Percentiles rank a stretch among this genome's conserved stretches.
phyloP scores from a whole-genome alignment of 1,284 basidiomycete species.

The Stereum hirsutum region DNA sequence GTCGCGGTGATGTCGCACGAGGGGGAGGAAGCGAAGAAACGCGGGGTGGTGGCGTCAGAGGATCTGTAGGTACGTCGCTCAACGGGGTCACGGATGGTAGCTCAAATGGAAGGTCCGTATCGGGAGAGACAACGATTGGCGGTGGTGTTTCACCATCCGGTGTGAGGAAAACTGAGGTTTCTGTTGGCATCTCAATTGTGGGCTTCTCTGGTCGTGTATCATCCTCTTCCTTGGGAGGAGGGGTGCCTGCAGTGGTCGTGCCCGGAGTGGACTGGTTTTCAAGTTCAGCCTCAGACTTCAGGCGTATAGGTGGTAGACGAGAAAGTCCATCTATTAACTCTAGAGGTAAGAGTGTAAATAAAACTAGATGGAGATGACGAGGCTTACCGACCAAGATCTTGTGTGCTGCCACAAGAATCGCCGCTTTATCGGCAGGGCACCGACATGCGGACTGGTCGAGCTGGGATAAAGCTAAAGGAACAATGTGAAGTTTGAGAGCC shows the following conservation, averaged over 20 bases:
- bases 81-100: slow-evolving; percentile 10
- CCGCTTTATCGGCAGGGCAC: slow-evolving; percentile 73
- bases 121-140: slow-evolving; percentile 20
- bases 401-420: slow-evolving; percentile 75
- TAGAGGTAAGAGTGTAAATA: not conserved
- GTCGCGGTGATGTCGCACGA: slow-evolving; percentile 14
- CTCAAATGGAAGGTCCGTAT: slow-evolving; percentile 11
- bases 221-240: no score
- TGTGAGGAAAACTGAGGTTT: not conserved
- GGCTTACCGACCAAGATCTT: slow-evolving; percentile 69
- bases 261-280: slow-evolving; percentile 25
- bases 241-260: slow-evolving; percentile 13
- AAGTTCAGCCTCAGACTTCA: slow-evolving; percentile 51
- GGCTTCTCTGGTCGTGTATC: not conserved
- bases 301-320: slow-evolving; percentile 50
- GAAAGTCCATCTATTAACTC: slow-evolving; percentile 54
- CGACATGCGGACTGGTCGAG: slow-evolving; percentile 48
- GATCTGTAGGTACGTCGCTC: slow-evolving; percentile 8
- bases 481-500: slow-evolving; percentile 7
- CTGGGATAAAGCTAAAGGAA: slow-evolving; percentile 51
- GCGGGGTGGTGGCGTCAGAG: slow-evolving; percentile 5
- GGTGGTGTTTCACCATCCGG: slow-evolving; percentile 11
- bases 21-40: slow-evolving; percentile 7
- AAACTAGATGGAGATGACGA: not conserved
- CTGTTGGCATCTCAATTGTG: not conserved